A percentile compares a stretch with the other conserved stretches of the same genome.
These are phyloP conservation scores for Moesziomyces antarcticus DNA, from an alignment of 1,284 basidiomycete species.

Conservation along the genomic window DNA sequence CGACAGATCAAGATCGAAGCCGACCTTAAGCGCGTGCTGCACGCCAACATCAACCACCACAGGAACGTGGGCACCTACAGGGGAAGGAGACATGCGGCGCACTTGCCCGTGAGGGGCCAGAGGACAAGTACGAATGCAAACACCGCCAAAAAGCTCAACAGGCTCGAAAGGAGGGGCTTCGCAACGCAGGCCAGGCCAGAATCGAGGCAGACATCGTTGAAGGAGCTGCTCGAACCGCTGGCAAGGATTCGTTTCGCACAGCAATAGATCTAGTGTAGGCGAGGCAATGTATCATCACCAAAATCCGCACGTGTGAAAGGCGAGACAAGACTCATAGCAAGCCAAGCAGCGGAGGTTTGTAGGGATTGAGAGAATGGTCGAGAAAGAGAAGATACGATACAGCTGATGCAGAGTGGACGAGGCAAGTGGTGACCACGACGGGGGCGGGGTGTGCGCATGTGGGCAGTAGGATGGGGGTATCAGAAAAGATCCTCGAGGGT, in stretches of 20 bases:
- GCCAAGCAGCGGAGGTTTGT: no score
- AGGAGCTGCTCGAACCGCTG: conserved; percentile 38
- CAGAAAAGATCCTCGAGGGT: conserved; percentile 78
- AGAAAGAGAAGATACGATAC: conserved; percentile 1
- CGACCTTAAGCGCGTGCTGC: conserved; percentile 80
- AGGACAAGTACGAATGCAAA: conserved; percentile 85
- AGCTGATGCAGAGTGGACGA: background rate
- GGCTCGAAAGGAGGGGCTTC: conserved; percentile 71
- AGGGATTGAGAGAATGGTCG: no score
- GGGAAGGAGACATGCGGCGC: conserved; percentile 86
- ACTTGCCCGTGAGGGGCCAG: conserved; percentile 87
- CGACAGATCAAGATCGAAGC: conserved; percentile 81
- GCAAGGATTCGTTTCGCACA: conserved; percentile 28
- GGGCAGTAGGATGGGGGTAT: conserved; percentile 1
- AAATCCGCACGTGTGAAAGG: no score
- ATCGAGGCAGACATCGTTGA: conserved; percentile 1
- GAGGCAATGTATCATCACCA: no score
- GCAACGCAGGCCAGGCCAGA: background rate
- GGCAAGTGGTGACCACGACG: no score
- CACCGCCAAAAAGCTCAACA: conserved; percentile 86
- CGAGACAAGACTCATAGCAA: no score
- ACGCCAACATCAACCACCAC: conserved; percentile 89
- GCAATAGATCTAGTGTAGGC: background rate
- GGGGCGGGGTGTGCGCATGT: no score
- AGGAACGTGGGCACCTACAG: conserved; percentile 88